Conservation (phyloP, 768 basidiomycete genomes). For the Termitomyces sp. region DNA sequence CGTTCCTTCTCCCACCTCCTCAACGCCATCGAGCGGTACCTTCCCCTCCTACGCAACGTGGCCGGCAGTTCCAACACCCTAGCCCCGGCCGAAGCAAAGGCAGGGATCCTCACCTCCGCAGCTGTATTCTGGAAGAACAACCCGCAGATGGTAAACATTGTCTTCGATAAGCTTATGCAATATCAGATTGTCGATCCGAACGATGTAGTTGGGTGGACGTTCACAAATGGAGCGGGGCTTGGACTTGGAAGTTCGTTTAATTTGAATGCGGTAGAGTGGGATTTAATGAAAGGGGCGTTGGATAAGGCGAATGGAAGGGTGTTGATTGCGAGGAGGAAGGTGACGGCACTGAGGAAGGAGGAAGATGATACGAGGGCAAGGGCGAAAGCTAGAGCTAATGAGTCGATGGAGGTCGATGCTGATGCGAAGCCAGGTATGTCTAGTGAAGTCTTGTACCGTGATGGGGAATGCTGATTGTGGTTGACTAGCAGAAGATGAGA, state of each 20-base stretch:
- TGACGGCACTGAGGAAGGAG: slow-evolving; percentile 75
- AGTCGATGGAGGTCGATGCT: slow-evolving; percentile 71
- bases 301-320: slow-evolving; percentile 93
- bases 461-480: neutral
- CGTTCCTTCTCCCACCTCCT: slow-evolving; percentile 97
- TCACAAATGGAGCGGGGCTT: slow-evolving; percentile 45
- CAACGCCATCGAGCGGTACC: slow-evolving; percentile 95
- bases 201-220: slow-evolving; percentile 87
- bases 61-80: slow-evolving; percentile 25
- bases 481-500: slow-evolving; percentile 32
- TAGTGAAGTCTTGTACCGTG: neutral
- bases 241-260: slow-evolving; percentile 17
- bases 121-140: slow-evolving; percentile 82
- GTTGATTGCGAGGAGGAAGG: slow-evolving; percentile 69
- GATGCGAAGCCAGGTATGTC: slow-evolving; percentile 48
- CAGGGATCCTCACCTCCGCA: slow-evolving; percentile 67
- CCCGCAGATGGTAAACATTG: slow-evolving; percentile 84
- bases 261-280: slow-evolving; percentile 72
- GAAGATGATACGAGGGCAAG: slow-evolving; percentile 83
- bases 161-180: slow-evolving; percentile 97
- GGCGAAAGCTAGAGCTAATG: slow-evolving; percentile 60
- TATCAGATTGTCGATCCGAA: slow-evolving; percentile 96
- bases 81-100: slow-evolving; percentile 48
- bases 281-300: slow-evolving; percentile 73
- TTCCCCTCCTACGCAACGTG: slow-evolving; percentile 67